Percentiles rank a stretch among this genome's conserved stretches.
Evolutionary conservation across 1,284 basidiomycete species (phyloP).

Genomic region (Sanghuangporus sanghuang): DNA sequence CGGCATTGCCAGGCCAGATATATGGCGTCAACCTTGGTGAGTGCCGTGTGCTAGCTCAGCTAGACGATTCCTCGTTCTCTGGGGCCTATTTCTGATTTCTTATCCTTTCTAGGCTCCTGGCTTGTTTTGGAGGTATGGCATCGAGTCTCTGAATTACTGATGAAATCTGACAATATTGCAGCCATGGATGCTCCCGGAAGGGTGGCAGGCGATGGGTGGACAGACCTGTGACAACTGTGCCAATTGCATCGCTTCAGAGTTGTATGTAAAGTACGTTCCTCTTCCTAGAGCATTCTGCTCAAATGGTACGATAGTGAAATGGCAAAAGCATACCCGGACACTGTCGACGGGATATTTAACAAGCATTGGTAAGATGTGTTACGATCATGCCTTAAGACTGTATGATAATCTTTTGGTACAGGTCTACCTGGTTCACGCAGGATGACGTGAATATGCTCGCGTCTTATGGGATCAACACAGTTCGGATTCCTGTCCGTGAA

Average conservation of each 20-base stretch:
- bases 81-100: not conserved
- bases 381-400: not conserved
- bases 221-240: slow-evolving; percentile 47
- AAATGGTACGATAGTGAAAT: slow-evolving; percentile 37
- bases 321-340: slow-evolving; percentile 52
- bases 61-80: not conserved
- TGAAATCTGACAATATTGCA: not conserved
- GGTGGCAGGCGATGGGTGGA: slow-evolving; percentile 66
- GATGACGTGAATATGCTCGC: slow-evolving; percentile 49
- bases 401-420: slow-evolving; percentile 20
- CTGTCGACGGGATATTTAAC: slow-evolving; percentile 54
- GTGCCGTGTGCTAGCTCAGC: slow-evolving; percentile 35
- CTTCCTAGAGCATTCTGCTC: not conserved
- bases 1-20: slow-evolving; percentile 34
- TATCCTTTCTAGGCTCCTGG: slow-evolving; percentile 30
- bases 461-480: slow-evolving; percentile 60
- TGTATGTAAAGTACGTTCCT: slow-evolving; percentile 33
- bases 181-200: slow-evolving; percentile 65
- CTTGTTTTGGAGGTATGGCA: slow-evolving; percentile 41
- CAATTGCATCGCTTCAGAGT: slow-evolving; percentile 54
- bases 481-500: slow-evolving; percentile 61
- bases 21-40: slow-evolving; percentile 65
- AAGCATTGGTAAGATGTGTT: slow-evolving; percentile 52
- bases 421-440: slow-evolving; percentile 69
- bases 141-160: not conserved